Conservation (phyloP, 2,329 filamentous ascomycete genomes). For the Arthrobotrys pseudoclavata region DNA sequence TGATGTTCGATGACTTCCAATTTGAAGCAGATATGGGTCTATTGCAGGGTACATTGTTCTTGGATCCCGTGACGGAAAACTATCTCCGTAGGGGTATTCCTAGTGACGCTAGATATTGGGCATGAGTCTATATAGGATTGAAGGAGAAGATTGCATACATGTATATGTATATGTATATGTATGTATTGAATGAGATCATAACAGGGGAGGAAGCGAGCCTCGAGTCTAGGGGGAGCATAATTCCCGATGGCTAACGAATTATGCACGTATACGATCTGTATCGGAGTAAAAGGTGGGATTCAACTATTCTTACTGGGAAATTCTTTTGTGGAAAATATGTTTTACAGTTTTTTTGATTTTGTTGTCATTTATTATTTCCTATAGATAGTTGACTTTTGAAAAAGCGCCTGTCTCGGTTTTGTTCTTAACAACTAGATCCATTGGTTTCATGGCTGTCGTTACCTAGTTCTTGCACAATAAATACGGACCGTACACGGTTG, state of each 20-base stretch:
- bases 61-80: not conserved
- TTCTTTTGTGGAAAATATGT: not conserved
- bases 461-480: too few relatives aligned
- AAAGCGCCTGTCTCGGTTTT: too few relatives aligned
- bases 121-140: not conserved
- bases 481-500: too few relatives aligned
- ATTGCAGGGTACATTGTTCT: not conserved
- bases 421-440: too few relatives aligned
- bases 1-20: not conserved
- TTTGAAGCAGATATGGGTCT: conserved; percentile 32
- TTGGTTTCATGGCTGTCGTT: too few relatives aligned
- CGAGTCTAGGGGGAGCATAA: too few relatives aligned
- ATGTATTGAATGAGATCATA: not conserved
- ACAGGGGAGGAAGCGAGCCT: too few relatives aligned
- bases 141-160: not conserved
- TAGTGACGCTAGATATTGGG: not conserved
- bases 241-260: not conserved
- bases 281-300: not conserved
- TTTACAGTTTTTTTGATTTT: not conserved
- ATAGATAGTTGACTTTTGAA: too few relatives aligned
- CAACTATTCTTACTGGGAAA: conserved; percentile 17
- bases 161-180: not conserved
- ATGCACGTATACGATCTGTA: not conserved
- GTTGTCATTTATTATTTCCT: not conserved
- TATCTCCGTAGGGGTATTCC: not conserved